These are phyloP conservation scores for Aspergillus amoenus DNA, from an alignment of 2,329 filamentous ascomycete genomes.

Conservation along the genomic window DNA sequence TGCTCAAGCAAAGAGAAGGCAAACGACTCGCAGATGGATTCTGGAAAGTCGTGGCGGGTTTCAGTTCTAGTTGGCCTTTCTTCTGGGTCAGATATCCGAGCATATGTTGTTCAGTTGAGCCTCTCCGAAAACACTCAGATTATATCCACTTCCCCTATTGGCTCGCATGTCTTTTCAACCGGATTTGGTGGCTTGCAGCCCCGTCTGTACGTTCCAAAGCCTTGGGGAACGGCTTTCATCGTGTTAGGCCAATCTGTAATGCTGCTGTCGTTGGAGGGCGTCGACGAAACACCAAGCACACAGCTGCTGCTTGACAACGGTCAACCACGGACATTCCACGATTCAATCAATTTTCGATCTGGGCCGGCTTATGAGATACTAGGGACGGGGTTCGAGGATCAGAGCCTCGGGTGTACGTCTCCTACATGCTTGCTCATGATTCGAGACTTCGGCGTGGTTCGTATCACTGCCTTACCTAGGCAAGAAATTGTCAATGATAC, in stretches of 20 bases:
- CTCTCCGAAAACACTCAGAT: conserved; percentile 58
- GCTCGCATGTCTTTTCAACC: conserved; percentile 16
- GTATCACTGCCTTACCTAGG: conserved; percentile 47
- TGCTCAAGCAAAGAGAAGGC: conserved; percentile 28
- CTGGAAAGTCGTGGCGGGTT: conserved; percentile 54
- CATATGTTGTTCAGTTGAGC: conserved; percentile 71
- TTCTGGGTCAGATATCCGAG: conserved; percentile 52
- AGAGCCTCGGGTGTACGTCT: conserved; percentile 36
- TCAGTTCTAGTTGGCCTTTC: conserved; percentile 62
- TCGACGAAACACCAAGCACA: conserved; percentile 69
- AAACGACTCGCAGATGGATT: conserved; percentile 50
- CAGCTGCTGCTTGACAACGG: conserved; percentile 71
- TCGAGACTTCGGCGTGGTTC: conserved; percentile 58
- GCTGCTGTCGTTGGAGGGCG: conserved; percentile 68
- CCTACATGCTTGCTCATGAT: conserved; percentile 55
- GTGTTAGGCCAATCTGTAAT: conserved; percentile 77
- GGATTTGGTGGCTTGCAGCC: conserved; percentile 48
- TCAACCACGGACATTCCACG: conserved; percentile 71
- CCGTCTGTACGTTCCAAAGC: conserved; percentile 73
- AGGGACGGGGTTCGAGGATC: conserved; percentile 50
- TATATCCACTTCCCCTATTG: conserved; percentile 31
- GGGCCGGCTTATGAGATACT: conserved; percentile 51
- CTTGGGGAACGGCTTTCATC: conserved; percentile 76
- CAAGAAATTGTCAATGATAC: conserved; percentile 48
- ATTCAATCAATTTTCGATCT: conserved; percentile 74